Evolutionary conservation across 805 yeast species (phyloP), one percentile per base, ranked within the genome.

Genomic region (Ogataea nakhonphanomensis): DNA sequence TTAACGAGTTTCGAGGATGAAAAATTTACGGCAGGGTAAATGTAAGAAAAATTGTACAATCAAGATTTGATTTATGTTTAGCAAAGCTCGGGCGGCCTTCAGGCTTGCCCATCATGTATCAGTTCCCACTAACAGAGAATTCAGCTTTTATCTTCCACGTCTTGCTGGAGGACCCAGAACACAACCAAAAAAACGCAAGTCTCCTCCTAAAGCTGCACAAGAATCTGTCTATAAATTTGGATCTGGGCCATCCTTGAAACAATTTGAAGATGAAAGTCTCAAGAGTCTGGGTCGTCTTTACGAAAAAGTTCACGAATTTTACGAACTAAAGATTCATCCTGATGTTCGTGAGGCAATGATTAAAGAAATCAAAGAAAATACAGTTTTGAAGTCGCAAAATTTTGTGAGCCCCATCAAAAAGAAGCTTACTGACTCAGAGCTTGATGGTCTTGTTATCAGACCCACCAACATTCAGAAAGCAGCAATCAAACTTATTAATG

Each of bases 401-500:
- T 53, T 45, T 40, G 43, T 63, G 9, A 45, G 51, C 24, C 43
- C 56, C 3, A 42, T 43, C 1, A 60, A 58, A 33, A 63, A 63
- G 42, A 40, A 48, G 11, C 63, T 63, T 40, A 54, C 63, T 0
- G 63, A 61, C 26, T 41, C 41, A 8, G 68, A 65, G 44, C 35
- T 65, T 20, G 57, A 63, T 41, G 69, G 69, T 9, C 42, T 65
- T 14, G 57, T 66, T 2, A 59, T 76, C 20, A 64, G 69, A 40
- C 81, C 98, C 8, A 79, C 96, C 0, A 87, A 93, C 1, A 84
- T 91, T 30, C 99, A 91, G 63, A 70, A 77, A 4, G 82, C 90
- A 5, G 82, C 93, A 5, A 75, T 86, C 30, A 71, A 76, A 50
- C 71, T 78, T 22, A 73, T 78, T 37, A 71, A 69, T 44, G 61